phyloP scores from a whole-genome alignment of 306 rosid species.

The Rosa lucieae region DNA sequence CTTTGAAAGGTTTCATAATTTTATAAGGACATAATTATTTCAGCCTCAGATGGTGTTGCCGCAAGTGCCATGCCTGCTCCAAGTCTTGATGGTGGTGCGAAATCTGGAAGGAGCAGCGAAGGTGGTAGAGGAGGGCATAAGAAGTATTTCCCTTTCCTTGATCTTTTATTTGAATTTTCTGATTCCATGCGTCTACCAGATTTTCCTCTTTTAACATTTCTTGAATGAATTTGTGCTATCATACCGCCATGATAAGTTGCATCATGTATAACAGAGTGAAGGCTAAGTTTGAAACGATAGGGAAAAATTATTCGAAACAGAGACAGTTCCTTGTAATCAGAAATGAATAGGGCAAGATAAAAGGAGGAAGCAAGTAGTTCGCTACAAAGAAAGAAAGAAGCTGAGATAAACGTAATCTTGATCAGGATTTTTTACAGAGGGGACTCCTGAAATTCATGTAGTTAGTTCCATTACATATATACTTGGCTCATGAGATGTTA shows the following conservation, averaged over 20 bases:
- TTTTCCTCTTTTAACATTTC: neutral
- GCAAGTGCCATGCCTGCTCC: conserved; percentile 55
- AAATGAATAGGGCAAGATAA: neutral
- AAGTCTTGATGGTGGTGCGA: conserved; percentile 47
- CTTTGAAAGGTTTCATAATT: conserved; percentile 7
- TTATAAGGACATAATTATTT: conserved; percentile 3
- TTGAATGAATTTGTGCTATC: neutral
- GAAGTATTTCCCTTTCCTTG: conserved; percentile 52
- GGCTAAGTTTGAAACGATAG: neutral
- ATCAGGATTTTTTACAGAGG: neutral
- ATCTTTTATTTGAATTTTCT: neutral
- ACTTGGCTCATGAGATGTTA: neutral
- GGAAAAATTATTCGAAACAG: neutral
- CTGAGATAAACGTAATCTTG: neutral
- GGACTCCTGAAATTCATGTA: neutral
- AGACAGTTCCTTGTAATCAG: neutral
- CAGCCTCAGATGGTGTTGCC: conserved; percentile 44
- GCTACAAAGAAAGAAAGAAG: neutral
- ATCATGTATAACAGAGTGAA: neutral
- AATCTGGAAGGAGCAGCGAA: conserved; percentile 66
- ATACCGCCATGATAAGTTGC: neutral
- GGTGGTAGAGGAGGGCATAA: conserved; percentile 83
- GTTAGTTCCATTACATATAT: neutral
- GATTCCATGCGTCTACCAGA: neutral
- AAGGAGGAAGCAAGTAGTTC: neutral